Evolutionary conservation across 495 filamentous ascomycete species (phyloP).

Genomic region (Margaritispora aquatica): DNA sequence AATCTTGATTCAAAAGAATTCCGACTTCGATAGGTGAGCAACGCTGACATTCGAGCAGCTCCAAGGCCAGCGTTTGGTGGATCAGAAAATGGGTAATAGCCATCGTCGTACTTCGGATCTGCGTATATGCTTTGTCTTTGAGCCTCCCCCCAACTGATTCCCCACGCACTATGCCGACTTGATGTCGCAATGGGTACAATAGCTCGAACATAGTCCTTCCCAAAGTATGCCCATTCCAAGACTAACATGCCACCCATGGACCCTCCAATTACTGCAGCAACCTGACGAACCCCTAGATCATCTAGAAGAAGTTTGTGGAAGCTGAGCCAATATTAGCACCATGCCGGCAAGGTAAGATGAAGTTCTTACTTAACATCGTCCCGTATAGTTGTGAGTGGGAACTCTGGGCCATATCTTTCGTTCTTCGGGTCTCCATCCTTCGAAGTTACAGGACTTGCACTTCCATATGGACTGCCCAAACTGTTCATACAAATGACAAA

Average conservation of each 20-base stretch:
- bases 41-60: slow-evolving; percentile 92
- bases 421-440: slow-evolving; percentile 70
- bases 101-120: slow-evolving; percentile 96
- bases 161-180: slow-evolving; percentile 94
- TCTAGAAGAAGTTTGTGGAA: slow-evolving; percentile 90
- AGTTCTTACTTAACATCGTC: slow-evolving; percentile 83
- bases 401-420: slow-evolving; percentile 88
- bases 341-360: neutral
- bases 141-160: slow-evolving; percentile 97
- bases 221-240: slow-evolving; percentile 94
- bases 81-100: slow-evolving; percentile 81
- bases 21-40: slow-evolving; percentile 91
- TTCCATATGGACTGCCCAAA: slow-evolving; percentile 93
- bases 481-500: slow-evolving; percentile 96
- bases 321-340: slow-evolving; percentile 37
- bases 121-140: slow-evolving; percentile 97
- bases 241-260: slow-evolving; percentile 98
- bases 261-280: slow-evolving; percentile 90
- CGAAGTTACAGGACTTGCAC: slow-evolving; percentile 86
- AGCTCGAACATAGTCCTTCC: slow-evolving; percentile 83
- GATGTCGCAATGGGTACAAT: slow-evolving; percentile 96
- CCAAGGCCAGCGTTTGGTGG: slow-evolving; percentile 82
- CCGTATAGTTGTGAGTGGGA: slow-evolving; percentile 87
- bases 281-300: slow-evolving; percentile 75
- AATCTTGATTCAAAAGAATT: slow-evolving; percentile 96